Base-by-base conservation (phyloP, 2,329 filamentous ascomycete genomes). In the Aspergillus puulaauensis region DNA sequence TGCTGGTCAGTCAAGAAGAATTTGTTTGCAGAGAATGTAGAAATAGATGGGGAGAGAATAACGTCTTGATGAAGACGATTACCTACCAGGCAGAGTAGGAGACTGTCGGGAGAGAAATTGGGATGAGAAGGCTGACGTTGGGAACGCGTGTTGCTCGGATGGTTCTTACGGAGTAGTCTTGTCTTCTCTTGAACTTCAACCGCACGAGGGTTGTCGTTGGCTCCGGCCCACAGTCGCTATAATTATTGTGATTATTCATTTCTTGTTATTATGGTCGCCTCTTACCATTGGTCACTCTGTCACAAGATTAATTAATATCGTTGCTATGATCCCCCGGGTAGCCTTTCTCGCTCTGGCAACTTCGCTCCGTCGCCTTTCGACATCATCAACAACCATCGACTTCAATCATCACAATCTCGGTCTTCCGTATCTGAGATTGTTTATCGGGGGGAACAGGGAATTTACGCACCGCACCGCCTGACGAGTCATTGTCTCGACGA, bases 241-340 rank as follows among this genome's bases (percentile, higher is more conserved):
- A 52, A 47, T 48, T 49, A 51, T 43, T 46, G 44, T 37, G 48
- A 56, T 56, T 52, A 52, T 49, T 39, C 39, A 49, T 48, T 53
- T 47, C 43, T 54, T 52, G 39, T 50, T 54, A 52, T 54, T 37
- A 46, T 60, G 52, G 46, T 50, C 33, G 15, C 24, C 51, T 53
- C 40, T 27, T 44, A 19, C 45, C 47, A 54, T 50, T 54, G 51
- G 46, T 41, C 51, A 37, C 37, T 48, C 33, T 45, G 17, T 44
- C 51, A 53, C 9, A 44, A 56, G 19, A 50, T 44, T 45, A 51
- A 51, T 50, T 33, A 55, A 54, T 50, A 44, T 44, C 49, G 39
- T 35, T 52, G 40, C 17, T 53, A 35, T 46, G n/a, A 43, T 24
- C 44, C 45, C 27, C 23, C 27, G 31, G 17, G 19, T 39, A 33